Conservation (phyloP, 2,329 filamentous ascomycete genomes). For the Neofusicoccum laricinum region DNA sequence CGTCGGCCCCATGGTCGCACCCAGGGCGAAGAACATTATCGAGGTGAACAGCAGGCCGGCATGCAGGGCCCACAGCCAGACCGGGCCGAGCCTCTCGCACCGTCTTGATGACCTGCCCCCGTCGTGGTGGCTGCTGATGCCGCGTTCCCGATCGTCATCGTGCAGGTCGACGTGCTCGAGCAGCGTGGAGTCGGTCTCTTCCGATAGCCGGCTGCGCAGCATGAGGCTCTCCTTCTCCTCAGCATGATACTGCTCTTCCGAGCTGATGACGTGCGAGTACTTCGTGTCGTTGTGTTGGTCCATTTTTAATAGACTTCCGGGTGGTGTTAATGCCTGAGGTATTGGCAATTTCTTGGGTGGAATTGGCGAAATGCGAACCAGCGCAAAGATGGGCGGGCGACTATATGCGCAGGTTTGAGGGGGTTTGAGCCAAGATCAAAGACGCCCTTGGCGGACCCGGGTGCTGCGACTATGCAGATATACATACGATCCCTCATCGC, state of each 20-base stretch:
- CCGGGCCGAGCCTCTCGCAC: constrained; percentile 1
- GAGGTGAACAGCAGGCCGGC: neutral
- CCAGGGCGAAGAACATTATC: constrained; percentile 5
- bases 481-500: neutral
- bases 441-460: neutral
- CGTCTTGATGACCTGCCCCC: neutral
- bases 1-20: constrained; percentile 3
- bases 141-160: neutral
- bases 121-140: neutral
- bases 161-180: neutral
- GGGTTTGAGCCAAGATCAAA: neutral
- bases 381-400: neutral
- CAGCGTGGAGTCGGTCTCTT: constrained; percentile 7
- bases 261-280: constrained; percentile 1
- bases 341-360: constrained; percentile 7
- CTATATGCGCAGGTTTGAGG: neutral
- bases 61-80: constrained; percentile 15
- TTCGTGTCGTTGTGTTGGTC: neutral
- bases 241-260: neutral
- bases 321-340: neutral
- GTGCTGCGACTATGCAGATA: neutral
- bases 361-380: neutral
- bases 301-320: neutral
- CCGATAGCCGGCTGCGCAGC: neutral
- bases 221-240: constrained; percentile 2